Percentiles rank a stretch among this genome's conserved stretches.
These are phyloP conservation scores for Yarrowia osloensis DNA, from an alignment of 805 yeast genomes.

Conservation along the genomic window DNA sequence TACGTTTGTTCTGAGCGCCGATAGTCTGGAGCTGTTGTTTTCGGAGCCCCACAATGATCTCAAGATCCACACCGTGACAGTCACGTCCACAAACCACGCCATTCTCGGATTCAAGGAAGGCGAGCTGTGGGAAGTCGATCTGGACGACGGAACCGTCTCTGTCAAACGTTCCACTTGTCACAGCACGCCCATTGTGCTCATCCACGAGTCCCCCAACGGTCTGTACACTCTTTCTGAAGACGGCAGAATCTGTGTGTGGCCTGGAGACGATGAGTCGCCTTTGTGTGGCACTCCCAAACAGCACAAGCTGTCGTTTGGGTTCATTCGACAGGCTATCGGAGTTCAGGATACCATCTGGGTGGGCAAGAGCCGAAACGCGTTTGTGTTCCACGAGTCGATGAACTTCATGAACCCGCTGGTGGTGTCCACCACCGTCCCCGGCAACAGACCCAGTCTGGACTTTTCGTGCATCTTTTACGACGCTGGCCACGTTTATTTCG, in stretches of 20 bases:
- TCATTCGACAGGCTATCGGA: conserved; percentile 36
- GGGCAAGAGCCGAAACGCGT: conserved; percentile 40
- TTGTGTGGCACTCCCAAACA: conserved; percentile 39
- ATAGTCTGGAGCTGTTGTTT: conserved; percentile 37
- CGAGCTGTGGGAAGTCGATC: conserved; percentile 39
- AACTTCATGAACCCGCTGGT: conserved; percentile 35
- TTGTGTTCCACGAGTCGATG: conserved; percentile 41
- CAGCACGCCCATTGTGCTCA: conserved; percentile 35
- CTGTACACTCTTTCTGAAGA: conserved; percentile 45
- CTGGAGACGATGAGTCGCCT: conserved; percentile 32
- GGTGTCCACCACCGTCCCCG: conserved; percentile 34
- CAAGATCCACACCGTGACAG: conserved; percentile 34
- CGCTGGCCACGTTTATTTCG: conserved; percentile 43
- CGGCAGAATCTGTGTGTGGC: conserved; percentile 45
- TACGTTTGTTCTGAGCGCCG: conserved; percentile 36
- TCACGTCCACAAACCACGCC: conserved; percentile 31
- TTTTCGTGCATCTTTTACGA: conserved; percentile 40
- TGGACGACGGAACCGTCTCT: conserved; percentile 18
- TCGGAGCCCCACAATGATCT: conserved; percentile 36
- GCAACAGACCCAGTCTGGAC: conserved; percentile 33
- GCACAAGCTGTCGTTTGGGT: conserved; percentile 39
- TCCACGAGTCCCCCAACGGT: conserved; percentile 33
- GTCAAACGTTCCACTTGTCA: conserved; percentile 37
- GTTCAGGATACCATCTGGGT: conserved; percentile 42
- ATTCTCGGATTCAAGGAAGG: conserved; percentile 44